These are phyloP conservation scores for Aureococcus anophagefferens DNA, from an alignment of 108 stramenopile genomes.

Conservation along the genomic window DNA sequence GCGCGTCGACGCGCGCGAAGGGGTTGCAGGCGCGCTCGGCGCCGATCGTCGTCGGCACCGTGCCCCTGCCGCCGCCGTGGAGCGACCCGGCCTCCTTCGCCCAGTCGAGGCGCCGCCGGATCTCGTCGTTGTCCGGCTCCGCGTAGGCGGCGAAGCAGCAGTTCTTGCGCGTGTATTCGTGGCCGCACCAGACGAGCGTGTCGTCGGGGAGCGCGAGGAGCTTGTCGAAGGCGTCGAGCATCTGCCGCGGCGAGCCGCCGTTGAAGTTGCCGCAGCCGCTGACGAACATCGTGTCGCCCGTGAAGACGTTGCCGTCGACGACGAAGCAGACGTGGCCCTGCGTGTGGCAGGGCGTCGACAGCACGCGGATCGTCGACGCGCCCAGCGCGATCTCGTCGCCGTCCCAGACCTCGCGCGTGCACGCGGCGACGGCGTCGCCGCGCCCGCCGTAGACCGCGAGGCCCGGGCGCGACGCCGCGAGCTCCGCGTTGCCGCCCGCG, in stretches of 20 bases:
- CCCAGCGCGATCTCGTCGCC: constrained; percentile 40
- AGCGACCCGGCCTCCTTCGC: constrained; percentile 13
- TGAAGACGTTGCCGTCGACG: constrained; percentile 38
- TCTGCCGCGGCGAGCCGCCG: constrained; percentile 34
- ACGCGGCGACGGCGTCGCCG: constrained; percentile 22
- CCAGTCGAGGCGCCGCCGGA: constrained; percentile 29
- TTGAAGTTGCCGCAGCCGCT: constrained; percentile 55
- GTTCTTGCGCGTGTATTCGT: constrained; percentile 62
- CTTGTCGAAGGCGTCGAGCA: constrained; percentile 33
- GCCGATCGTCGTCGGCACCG: constrained; percentile 50
- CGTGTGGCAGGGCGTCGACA: constrained; percentile 60
- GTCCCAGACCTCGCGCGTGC: constrained; percentile 33
- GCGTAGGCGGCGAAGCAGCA: constrained; percentile 46
- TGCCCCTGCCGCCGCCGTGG: constrained; percentile 19
- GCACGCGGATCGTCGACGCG: constrained; percentile 28
- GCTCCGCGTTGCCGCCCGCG: constrained; percentile 51
- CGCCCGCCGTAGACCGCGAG: constrained; percentile 22
- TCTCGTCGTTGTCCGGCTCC: constrained; percentile 41
- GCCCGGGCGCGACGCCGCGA: constrained; percentile 25
- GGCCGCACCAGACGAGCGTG: constrained; percentile 56
- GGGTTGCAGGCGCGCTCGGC: constrained; percentile 49
- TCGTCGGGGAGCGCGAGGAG: constrained; percentile 40
- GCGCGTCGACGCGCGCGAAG: constrained; percentile 44
- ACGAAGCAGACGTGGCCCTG: constrained; percentile 48
- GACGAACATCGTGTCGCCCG: constrained; percentile 63